Percentiles rank a stretch among this genome's conserved stretches.
Conservation (phyloP, 2,329 filamentous ascomycete species). For the Botrytis aclada region DNA sequence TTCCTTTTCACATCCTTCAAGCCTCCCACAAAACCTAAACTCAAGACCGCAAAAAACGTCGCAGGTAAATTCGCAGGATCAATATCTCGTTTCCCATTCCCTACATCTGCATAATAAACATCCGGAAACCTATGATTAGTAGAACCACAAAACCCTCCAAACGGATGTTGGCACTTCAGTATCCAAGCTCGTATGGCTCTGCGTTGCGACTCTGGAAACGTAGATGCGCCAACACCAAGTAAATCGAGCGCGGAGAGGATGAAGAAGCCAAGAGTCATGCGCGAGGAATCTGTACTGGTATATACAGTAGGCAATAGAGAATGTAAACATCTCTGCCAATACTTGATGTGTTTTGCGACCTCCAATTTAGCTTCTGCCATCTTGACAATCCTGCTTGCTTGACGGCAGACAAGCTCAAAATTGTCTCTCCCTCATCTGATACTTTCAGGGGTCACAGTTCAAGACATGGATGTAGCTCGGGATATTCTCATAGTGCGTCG, state of each 20-base stretch:
- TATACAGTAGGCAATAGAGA: conserved; percentile 78
- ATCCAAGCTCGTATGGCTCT: conserved; percentile 69
- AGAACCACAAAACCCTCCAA: conserved; percentile 85
- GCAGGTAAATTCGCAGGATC: conserved; percentile 81
- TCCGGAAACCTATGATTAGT: conserved; percentile 57
- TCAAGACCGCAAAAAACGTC: conserved; percentile 82
- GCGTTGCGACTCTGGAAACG: conserved; percentile 48
- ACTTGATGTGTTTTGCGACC: conserved; percentile 72
- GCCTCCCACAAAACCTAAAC: conserved; percentile 60
- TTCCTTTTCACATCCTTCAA: conserved; percentile 64
- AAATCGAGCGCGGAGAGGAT: conserved; percentile 82
- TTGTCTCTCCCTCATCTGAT: neutral
- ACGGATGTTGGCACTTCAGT: conserved; percentile 77
- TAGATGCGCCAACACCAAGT: conserved; percentile 59
- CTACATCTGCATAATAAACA: conserved; percentile 36
- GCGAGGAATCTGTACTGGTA: conserved; percentile 84
- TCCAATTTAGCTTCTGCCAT: conserved; percentile 46
- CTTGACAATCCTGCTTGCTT: neutral
- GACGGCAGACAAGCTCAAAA: neutral
- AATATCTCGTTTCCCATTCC: conserved; percentile 53
- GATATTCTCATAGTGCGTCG: neutral
- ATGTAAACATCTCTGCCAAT: conserved; percentile 87
- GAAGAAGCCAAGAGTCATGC: conserved; percentile 87
- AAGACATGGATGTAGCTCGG: conserved; percentile 1
- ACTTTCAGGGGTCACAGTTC: conserved; percentile 9